Evolutionary conservation across 2,329 filamentous ascomycete species (phyloP).

Genomic region (Aureobasidium sp.): DNA sequence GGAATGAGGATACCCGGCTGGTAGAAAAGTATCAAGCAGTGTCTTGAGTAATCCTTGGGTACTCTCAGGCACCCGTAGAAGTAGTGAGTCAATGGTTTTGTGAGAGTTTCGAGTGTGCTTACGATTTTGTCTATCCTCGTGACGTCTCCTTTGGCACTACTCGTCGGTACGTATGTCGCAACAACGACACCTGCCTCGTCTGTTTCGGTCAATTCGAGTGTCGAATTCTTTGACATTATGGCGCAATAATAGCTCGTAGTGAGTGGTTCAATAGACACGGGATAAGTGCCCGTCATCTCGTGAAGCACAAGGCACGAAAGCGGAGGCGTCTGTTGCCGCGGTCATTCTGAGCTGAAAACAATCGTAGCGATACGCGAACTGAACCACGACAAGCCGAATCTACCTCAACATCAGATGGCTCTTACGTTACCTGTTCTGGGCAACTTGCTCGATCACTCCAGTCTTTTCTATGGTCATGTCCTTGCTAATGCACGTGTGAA

Average conservation of each 20-base stretch:
- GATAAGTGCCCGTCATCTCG: not conserved
- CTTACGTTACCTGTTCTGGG: conserved; percentile 19
- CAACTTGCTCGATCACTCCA: conserved; percentile 38
- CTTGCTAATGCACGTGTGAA: conserved; percentile 67
- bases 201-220: conserved; percentile 26
- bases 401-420: not conserved
- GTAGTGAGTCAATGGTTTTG: conserved; percentile 2
- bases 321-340: not conserved
- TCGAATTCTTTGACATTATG: not conserved
- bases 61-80: conserved; percentile 12
- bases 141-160: conserved; percentile 17
- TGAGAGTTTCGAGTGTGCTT: conserved; percentile 14
- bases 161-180: conserved; percentile 42
- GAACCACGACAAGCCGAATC: not conserved
- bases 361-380: not conserved
- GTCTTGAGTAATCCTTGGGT: conserved; percentile 26
- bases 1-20: conserved; percentile 78
- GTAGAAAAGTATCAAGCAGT: conserved; percentile 67
- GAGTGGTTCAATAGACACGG: too few relatives aligned
- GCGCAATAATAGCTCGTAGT: not conserved
- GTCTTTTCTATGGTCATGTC: conserved; percentile 58
- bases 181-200: conserved; percentile 44
- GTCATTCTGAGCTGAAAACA: too few relatives aligned
- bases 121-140: conserved; percentile 12
- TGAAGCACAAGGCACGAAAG: not conserved